A percentile compares a stretch with the other conserved stretches of the same genome.
phyloP scores from a whole-genome alignment of 768 basidiomycete species.

The Lactarius quietus region DNA sequence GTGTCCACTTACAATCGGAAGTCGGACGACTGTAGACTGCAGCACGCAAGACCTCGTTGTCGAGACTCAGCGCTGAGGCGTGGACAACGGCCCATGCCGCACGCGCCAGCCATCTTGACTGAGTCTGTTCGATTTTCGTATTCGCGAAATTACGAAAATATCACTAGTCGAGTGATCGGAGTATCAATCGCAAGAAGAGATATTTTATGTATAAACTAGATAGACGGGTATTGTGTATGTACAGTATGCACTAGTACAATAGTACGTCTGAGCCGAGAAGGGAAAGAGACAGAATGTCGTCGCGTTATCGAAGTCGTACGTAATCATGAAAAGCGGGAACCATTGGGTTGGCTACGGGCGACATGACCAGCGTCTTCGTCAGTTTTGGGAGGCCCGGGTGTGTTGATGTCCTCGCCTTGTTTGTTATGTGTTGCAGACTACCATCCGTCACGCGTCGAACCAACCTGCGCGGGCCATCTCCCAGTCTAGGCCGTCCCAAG shows the following conservation, averaged over 20 bases:
- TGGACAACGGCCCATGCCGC: too few species aligned
- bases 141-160: too few species aligned
- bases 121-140: too few species aligned
- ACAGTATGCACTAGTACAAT: not conserved
- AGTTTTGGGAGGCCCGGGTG: not conserved
- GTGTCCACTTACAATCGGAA: too few species aligned
- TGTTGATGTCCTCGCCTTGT: not conserved
- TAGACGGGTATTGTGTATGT: not conserved
- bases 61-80: too few species aligned
- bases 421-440: not conserved
- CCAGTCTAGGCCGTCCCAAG: constrained; percentile 65
- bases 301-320: not conserved
- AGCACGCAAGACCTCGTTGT: too few species aligned
- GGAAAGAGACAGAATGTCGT: not conserved
- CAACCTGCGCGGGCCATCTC: constrained; percentile 76
- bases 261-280: not conserved
- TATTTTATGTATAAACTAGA: not conserved
- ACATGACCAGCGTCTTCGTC: not conserved
- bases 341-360: not conserved
- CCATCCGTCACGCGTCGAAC: constrained; percentile 47
- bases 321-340: not conserved
- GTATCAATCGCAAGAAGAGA: not conserved
- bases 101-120: too few species aligned
- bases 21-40: too few species aligned
- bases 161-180: too few species aligned